phyloP scores from a whole-genome alignment of 2,329 filamentous ascomycete genomes.

The Didymella lethalis region DNA sequence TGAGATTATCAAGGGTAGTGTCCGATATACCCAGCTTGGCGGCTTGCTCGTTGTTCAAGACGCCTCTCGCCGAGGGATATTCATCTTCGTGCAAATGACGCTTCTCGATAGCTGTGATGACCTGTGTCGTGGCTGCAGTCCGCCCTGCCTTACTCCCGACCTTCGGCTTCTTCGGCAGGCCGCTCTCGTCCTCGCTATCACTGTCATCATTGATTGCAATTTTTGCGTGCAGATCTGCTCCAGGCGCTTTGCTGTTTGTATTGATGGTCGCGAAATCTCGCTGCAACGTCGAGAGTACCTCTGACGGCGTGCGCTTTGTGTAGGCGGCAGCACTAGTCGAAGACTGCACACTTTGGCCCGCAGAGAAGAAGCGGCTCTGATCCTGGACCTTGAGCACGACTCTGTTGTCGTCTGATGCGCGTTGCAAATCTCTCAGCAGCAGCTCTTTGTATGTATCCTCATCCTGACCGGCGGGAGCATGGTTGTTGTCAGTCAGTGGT shows the following conservation, averaged over 20 bases:
- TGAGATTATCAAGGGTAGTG: constrained; percentile 67
- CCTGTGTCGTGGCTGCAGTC: constrained; percentile 68
- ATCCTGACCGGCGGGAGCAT: constrained; percentile 71
- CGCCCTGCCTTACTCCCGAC: constrained; percentile 76
- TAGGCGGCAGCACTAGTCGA: constrained; percentile 65
- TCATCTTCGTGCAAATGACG: constrained; percentile 65
- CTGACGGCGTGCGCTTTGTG: constrained; percentile 71
- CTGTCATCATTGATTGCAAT: constrained; percentile 74
- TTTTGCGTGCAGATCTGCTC: constrained; percentile 65
- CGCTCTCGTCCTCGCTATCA: constrained; percentile 64
- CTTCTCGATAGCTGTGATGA: constrained; percentile 70
- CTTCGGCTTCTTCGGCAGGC: constrained; percentile 64
- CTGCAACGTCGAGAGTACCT: constrained; percentile 71
- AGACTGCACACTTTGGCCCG: constrained; percentile 53
- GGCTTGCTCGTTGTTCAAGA: constrained; percentile 40
- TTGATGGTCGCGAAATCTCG: constrained; percentile 64
- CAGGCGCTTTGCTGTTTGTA: constrained; percentile 46
- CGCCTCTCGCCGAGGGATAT: constrained; percentile 34
- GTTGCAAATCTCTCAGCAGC: constrained; percentile 79
- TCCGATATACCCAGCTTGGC: constrained; percentile 48
- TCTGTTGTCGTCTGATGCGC: constrained; percentile 74
- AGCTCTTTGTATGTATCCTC: constrained; percentile 78
- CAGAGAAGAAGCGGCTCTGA: constrained; percentile 81
- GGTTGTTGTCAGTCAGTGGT: constrained; percentile 75
- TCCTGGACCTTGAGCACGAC: constrained; percentile 89